Evolutionary conservation across 495 filamentous ascomycete species (phyloP).

Genomic region (Penicillium samsonianum): DNA sequence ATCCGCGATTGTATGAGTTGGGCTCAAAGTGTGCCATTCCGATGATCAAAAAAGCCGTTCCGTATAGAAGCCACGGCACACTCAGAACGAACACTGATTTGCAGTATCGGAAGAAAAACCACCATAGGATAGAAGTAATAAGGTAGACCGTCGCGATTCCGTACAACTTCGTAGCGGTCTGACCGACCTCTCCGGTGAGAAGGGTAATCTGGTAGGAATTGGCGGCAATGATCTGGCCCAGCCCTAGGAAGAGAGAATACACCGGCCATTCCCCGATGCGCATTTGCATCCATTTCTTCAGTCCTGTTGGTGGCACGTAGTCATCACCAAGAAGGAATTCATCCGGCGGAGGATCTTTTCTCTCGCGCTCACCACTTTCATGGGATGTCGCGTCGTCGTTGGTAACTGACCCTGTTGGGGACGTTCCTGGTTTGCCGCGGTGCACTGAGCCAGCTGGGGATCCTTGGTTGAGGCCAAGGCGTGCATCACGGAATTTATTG

Average conservation of each 20-base stretch:
- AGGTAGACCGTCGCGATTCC: constrained; percentile 66
- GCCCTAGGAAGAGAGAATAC: constrained; percentile 66
- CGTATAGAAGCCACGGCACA: constrained; percentile 64
- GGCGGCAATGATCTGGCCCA: constrained; percentile 70
- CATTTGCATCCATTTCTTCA: constrained; percentile 56
- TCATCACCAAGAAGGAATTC: constrained; percentile 65
- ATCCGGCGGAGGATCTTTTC: constrained; percentile 29
- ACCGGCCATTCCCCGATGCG: constrained; percentile 66
- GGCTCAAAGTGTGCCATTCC: constrained; percentile 61
- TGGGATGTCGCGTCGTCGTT: constrained; percentile 42
- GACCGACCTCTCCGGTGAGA: constrained; percentile 62
- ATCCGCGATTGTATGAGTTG: constrained; percentile 44
- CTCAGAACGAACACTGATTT: constrained; percentile 63
- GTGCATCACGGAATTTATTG: constrained; percentile 60
- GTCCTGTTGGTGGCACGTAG: constrained; percentile 66
- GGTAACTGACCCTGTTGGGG: constrained; percentile 39
- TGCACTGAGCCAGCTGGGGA: constrained; percentile 48
- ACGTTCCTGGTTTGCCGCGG: constrained; percentile 32
- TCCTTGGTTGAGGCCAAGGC: constrained; percentile 46
- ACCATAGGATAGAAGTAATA: constrained; percentile 63
- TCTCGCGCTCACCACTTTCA: constrained; percentile 36
- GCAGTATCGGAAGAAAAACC: constrained; percentile 62
- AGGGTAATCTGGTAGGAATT: constrained; percentile 75
- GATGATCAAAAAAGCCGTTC: constrained; percentile 64
- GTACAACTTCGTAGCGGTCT: constrained; percentile 65